Conservation (phyloP, 1,284 basidiomycete genomes). For the Leccinum pallidistipes region DNA sequence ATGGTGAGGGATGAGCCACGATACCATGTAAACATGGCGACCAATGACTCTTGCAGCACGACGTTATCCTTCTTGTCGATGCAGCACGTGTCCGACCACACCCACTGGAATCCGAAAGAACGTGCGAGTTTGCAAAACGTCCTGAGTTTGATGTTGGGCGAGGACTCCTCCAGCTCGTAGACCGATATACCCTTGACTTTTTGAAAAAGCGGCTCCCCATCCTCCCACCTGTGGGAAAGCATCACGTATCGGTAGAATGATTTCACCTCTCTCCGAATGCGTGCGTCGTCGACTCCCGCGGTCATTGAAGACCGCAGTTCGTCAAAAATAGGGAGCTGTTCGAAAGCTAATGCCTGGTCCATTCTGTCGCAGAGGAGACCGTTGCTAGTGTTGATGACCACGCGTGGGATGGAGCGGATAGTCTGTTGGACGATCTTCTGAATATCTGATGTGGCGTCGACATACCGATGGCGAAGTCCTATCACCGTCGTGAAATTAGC, state of each 20-base stretch:
- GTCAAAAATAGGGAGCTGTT: constrained; percentile 4
- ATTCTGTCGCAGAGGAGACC: constrained; percentile 7
- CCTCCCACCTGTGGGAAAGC: constrained; percentile 17
- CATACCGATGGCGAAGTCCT: neutral
- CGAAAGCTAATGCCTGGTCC: constrained; percentile 3
- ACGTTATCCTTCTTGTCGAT: neutral
- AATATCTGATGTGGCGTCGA: constrained; percentile 3
- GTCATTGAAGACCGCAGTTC: constrained; percentile 20
- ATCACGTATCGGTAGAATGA: constrained; percentile 19
- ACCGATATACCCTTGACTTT: constrained; percentile 5
- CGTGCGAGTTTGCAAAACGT: constrained; percentile 7
- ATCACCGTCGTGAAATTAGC: neutral
- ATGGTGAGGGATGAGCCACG: constrained; percentile 9
- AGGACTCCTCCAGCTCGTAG: neutral
- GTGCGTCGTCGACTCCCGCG: neutral
- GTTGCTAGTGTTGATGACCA: constrained; percentile 8
- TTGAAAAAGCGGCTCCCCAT: constrained; percentile 9
- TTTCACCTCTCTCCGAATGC: constrained; percentile 11
- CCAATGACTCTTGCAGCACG: constrained; percentile 14
- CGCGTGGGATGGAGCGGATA: constrained; percentile 2
- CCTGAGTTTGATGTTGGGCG: constrained; percentile 3
- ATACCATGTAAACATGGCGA: constrained; percentile 20
- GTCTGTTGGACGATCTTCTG: neutral
- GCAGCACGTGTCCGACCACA: constrained; percentile 19
- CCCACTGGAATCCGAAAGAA: constrained; percentile 6